These are phyloP conservation scores for Botrytis sinoallii DNA, from an alignment of 2,329 filamentous ascomycete genomes.

Conservation along the genomic window DNA sequence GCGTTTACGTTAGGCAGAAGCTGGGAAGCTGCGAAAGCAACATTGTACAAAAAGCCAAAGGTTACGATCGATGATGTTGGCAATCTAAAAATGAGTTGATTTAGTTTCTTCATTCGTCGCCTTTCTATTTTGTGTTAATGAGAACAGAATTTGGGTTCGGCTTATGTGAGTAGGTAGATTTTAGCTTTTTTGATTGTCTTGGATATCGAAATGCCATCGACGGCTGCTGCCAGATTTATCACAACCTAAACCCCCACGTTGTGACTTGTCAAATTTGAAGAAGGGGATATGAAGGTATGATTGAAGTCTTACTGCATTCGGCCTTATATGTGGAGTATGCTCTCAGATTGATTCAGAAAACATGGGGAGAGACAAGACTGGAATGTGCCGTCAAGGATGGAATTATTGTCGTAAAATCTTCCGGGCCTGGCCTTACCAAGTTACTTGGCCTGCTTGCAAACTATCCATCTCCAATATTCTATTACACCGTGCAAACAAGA, in stretches of 20 bases:
- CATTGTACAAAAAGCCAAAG: conserved; percentile 14
- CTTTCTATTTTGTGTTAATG: conserved; percentile 1
- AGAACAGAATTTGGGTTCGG: conserved; percentile 1
- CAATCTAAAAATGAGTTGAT: not conserved
- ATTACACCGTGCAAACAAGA: not conserved
- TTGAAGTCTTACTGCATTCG: conserved; percentile 12
- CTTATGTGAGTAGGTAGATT: not conserved
- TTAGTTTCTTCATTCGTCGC: conserved; percentile 6
- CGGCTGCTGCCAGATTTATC: conserved; percentile 4
- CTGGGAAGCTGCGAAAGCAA: conserved; percentile 17
- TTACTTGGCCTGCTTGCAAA: conserved; percentile 8
- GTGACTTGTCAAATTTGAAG: conserved; percentile 10
- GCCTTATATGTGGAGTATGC: not conserved
- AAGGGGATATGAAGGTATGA: not conserved
- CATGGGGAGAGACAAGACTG: conserved; percentile 8
- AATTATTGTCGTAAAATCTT: not conserved
- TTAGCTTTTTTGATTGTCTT: not conserved
- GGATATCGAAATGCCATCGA: not conserved
- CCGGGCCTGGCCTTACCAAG: conserved; percentile 1
- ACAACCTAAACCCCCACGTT: conserved; percentile 15
- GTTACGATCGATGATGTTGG: conserved; percentile 7
- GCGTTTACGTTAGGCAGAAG: conserved; percentile 17
- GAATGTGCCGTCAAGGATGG: conserved; percentile 7
- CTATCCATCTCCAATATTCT: not conserved
- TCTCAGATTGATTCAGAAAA: conserved; percentile 2